Conservation (phyloP, 441 rosid genomes). For the Erodium texanum region DNA sequence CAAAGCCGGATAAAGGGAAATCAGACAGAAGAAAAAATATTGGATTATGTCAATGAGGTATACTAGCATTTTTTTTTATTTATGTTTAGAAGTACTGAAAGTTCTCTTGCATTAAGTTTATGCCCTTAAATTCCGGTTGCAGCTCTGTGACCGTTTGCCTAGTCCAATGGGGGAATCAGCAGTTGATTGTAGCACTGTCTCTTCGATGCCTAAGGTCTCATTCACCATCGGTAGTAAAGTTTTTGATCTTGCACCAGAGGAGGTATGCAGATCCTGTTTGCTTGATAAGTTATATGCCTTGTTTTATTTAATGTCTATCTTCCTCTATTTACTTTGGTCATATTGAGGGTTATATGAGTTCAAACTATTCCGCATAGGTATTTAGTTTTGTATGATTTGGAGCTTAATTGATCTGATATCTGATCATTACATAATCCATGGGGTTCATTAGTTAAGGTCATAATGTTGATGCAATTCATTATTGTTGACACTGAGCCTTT, state of each 20-base stretch:
- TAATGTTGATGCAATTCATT: too few species aligned
- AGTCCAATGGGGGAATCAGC: constrained; percentile 59
- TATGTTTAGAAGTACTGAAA: constrained; percentile 9
- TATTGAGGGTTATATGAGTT: background rate
- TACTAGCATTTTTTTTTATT: constrained; percentile 18
- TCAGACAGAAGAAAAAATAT: constrained; percentile 42
- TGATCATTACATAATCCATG: too few species aligned
- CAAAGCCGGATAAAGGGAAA: constrained; percentile 47
- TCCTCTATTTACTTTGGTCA: background rate
- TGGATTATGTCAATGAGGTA: constrained; percentile 47
- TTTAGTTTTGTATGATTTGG: too few species aligned
- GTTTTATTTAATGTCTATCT: background rate
- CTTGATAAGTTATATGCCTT: constrained; percentile 27
- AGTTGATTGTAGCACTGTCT: constrained; percentile 38
- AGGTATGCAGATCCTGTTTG: constrained; percentile 27
- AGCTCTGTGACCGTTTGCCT: constrained; percentile 71
- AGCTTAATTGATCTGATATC: too few species aligned
- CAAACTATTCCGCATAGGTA: too few species aligned
- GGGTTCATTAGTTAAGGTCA: too few species aligned
- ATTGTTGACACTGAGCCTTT: too few species aligned
- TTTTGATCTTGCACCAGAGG: constrained; percentile 52
- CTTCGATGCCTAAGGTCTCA: constrained; percentile 35
- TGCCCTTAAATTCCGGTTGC: constrained; percentile 15
- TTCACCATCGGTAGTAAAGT: constrained; percentile 55
- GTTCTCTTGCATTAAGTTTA: constrained; percentile 16